Evolutionary conservation across 345 rosid genomes (phyloP).

Genomic region (Gossypium australe): DNA sequence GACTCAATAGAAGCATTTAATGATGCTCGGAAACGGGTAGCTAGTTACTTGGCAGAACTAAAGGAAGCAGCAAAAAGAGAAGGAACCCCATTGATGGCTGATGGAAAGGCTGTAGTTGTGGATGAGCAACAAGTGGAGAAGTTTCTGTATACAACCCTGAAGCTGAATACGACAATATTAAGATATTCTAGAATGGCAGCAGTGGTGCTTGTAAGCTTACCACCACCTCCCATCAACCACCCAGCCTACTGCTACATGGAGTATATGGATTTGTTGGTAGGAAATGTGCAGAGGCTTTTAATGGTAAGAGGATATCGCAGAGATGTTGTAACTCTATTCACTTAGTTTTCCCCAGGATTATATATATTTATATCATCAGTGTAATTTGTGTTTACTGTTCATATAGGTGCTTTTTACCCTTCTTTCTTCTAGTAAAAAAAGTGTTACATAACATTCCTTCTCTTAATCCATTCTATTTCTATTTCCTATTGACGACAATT

Average conservation of each 20-base stretch:
- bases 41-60: conserved; percentile 59
- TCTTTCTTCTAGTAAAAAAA: neutral
- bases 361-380: neutral
- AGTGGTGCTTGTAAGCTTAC: conserved; percentile 69
- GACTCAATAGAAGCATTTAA: conserved; percentile 70
- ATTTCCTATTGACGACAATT: neutral
- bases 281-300: conserved; percentile 85
- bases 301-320: conserved; percentile 96
- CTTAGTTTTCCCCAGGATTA: conserved; percentile 33
- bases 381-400: conserved; percentile 1
- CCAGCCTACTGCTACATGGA: conserved; percentile 98
- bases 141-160: conserved; percentile 28
- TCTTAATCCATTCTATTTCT: neutral
- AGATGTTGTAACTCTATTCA: conserved; percentile 95
- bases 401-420: neutral
- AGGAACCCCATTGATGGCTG: conserved; percentile 52
- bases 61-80: conserved; percentile 36
- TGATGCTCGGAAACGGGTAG: conserved; percentile 66
- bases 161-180: conserved; percentile 60
- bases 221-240: conserved; percentile 67
- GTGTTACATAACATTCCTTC: neutral
- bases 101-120: conserved; percentile 69
- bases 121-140: conserved; percentile 75
- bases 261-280: conserved; percentile 93
- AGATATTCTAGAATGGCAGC: conserved; percentile 74